Percentiles rank a stretch among this genome's conserved stretches.
phyloP scores from a whole-genome alignment of 495 filamentous ascomycete species.

The Aspergillus affinis region DNA sequence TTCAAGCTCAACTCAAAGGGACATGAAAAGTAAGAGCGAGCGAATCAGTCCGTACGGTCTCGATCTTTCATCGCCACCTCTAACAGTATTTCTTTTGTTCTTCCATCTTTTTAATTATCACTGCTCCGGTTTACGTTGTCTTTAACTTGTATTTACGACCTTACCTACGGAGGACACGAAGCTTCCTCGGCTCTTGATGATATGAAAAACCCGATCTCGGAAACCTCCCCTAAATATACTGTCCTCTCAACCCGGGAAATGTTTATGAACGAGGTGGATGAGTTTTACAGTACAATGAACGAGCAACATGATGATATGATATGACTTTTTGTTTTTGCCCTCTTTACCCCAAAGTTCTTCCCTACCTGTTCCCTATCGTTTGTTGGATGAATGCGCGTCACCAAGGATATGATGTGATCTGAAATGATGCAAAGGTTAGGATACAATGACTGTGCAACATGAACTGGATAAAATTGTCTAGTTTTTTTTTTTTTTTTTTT shows the following conservation, averaged over 20 bases:
- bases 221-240: conserved; percentile 21
- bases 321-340: not conserved
- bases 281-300: conserved; percentile 2
- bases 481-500: too few relatives aligned
- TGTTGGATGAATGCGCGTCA: conserved; percentile 11
- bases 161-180: not conserved
- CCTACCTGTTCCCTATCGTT: conserved; percentile 7
- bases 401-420: conserved; percentile 3
- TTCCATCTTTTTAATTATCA: not conserved
- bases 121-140: not conserved
- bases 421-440: conserved; percentile 6
- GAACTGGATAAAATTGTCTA: not conserved
- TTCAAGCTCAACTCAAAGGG: conserved; percentile 11
- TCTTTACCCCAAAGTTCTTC: not conserved
- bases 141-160: conserved; percentile 5
- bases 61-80: too few relatives aligned
- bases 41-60: not conserved
- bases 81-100: too few relatives aligned
- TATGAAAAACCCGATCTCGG: conserved; percentile 12
- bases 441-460: conserved; percentile 8
- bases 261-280: conserved; percentile 3
- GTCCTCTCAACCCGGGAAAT: not conserved
- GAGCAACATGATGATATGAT: not conserved
- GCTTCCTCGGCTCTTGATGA: conserved; percentile 1
- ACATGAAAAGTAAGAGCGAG: conserved; percentile 2